Evolutionary conservation across 2,329 filamentous ascomycete genomes (phyloP), one percentile per base, ranked within the genome.

Genomic region (Cytospora schulzeri): DNA sequence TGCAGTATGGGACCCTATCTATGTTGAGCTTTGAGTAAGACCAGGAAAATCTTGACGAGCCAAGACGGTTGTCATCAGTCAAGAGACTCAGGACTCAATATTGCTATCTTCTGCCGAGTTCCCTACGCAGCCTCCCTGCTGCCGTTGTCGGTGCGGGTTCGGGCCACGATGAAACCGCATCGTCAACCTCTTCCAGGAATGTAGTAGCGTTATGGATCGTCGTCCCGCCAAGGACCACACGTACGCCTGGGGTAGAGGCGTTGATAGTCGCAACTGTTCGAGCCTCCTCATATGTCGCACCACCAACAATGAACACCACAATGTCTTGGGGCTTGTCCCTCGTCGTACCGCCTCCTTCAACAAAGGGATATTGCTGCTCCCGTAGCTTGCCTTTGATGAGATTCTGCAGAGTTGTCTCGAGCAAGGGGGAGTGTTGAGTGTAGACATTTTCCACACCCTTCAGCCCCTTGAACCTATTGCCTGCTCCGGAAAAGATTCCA

Each of bases 401-500:
- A 71, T 94, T 94, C 74, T 97, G 94, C 22, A 99, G 79, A 0
- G 93, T 98, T 28, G 86, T 85, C 75, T 97, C 93, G 19, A 99
- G 78, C 26, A 92, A 84, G 0, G 96, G 93, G 7, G 92, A 96
- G 76, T 99, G 95, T 75, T 99, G 96, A 0, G 95, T 99, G 76
- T 99, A 99, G 31, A 99, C 95, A 71, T 99, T 99, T 76, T 99
- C 96, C 1, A 99, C 95, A 1, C 95, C 95, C 73, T 98, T 97
- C 17, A 99, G 83, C 0, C 95, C 95, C 73, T 96, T 97, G 76
- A 99, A 93, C 6, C 93, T 88, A 72, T 90, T 92, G 48, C 92
- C 85, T 14, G 93, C 93, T 15, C 91, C 91, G 0, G 92, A 91
- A 77, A 99, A 97, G 68, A 99, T 94, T 5, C 92, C 94, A 0